Percentiles rank a stretch among this genome's conserved stretches.
These are phyloP conservation scores for Beta lomatogona DNA, from an alignment of 179 eudicot species.

Conservation along the genomic window DNA sequence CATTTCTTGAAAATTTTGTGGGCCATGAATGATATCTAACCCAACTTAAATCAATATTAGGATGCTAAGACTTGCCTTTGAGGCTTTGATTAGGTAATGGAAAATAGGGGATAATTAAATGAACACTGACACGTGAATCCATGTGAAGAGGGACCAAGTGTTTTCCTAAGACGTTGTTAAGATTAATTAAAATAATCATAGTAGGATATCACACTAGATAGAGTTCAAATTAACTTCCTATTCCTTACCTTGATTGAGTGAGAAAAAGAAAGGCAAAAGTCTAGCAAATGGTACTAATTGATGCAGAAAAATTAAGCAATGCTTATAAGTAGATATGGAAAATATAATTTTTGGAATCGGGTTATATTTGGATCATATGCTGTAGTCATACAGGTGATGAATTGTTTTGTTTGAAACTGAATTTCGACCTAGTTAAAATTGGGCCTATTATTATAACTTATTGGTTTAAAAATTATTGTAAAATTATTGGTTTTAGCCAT, in stretches of 20 bases:
- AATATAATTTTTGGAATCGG: too few relatives aligned
- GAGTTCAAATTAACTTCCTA: not conserved
- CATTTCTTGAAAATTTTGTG: not conserved
- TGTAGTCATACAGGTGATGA: too few relatives aligned
- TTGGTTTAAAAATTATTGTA: too few relatives aligned
- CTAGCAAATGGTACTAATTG: too few relatives aligned
- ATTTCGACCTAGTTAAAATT: too few relatives aligned
- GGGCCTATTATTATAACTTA: too few relatives aligned
- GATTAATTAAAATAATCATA: not conserved
- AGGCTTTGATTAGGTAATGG: conserved; percentile 14
- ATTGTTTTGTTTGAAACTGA: too few relatives aligned
- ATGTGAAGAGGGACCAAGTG: conserved; percentile 20
- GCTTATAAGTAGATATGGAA: too few relatives aligned
- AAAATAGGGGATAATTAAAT: conserved; percentile 11
- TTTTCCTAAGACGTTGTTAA: conserved; percentile 12
- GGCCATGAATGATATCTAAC: conserved; percentile 1
- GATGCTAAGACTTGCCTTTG: conserved; percentile 9
- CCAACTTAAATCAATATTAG: conserved; percentile 3
- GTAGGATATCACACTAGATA: not conserved
- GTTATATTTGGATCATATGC: too few relatives aligned
- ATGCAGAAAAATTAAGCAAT: too few relatives aligned
- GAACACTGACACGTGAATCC: conserved; percentile 26
- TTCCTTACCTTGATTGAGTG: not conserved
- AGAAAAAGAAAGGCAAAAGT: not conserved
- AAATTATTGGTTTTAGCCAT: too few relatives aligned